These are phyloP conservation scores for Salix viminalis DNA, from an alignment of 345 rosid genomes.

Conservation along the genomic window DNA sequence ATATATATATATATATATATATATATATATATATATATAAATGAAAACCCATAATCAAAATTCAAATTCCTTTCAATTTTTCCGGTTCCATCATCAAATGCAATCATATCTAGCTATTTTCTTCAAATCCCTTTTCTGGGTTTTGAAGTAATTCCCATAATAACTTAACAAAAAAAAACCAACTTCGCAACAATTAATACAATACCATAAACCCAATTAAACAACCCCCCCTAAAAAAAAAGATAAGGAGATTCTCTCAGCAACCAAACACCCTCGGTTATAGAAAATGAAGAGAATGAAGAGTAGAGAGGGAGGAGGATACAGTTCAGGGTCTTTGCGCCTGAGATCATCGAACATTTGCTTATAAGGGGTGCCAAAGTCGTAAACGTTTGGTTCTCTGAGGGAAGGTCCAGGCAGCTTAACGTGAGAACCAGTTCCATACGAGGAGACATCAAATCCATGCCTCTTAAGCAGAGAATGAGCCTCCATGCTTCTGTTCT, in stretches of 20 bases:
- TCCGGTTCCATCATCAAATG: too few relatives aligned
- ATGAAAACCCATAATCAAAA: not conserved
- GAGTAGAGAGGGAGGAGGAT: conserved; percentile 24
- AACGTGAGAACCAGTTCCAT: conserved; percentile 68
- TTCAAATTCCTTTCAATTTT: not conserved
- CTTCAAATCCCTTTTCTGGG: not conserved
- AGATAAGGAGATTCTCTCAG: not conserved
- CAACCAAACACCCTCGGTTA: not conserved
- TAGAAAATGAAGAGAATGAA: not conserved
- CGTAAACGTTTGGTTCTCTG: conserved; percentile 88
- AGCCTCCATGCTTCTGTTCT: conserved; percentile 93
- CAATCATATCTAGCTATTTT: too few relatives aligned
- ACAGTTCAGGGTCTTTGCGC: conserved; percentile 96
- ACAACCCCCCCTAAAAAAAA: too few relatives aligned
- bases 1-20: too few relatives aligned
- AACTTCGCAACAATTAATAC: not conserved
- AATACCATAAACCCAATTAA: not conserved
- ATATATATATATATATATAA: too few relatives aligned
- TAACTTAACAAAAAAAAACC: not conserved
- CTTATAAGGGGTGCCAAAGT: conserved; percentile 93
- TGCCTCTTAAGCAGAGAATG: conserved; percentile 76
- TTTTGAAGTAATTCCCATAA: not conserved
- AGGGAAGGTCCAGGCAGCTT: conserved; percentile 87
- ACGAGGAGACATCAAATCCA: conserved; percentile 69
- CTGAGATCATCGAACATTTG: conserved; percentile 93